Percentiles rank a stretch among this genome's conserved stretches.
Evolutionary conservation across 768 basidiomycete species (phyloP).

Genomic region (Lactifluus hygrophoroides): DNA sequence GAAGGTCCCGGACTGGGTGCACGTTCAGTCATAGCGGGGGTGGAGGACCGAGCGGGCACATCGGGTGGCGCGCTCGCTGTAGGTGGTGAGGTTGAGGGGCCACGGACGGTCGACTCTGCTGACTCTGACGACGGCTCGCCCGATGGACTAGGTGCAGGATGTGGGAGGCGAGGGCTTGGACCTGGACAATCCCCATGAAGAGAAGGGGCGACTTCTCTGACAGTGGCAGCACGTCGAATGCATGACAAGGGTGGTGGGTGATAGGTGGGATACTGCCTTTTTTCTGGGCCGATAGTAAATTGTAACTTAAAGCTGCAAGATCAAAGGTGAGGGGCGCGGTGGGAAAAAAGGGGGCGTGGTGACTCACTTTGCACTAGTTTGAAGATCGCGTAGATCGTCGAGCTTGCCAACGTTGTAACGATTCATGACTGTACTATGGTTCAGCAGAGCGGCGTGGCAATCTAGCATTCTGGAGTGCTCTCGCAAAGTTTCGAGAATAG

Average conservation of each 20-base stretch:
- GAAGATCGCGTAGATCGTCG: conserved; percentile 12
- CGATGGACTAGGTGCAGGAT: not conserved
- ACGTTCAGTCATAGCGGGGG: not conserved
- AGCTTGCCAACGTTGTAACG: conserved; percentile 15
- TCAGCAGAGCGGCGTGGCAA: conserved; percentile 5
- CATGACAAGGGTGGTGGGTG: not conserved
- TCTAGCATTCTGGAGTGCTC: conserved; percentile 11
- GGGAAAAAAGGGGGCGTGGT: too few species aligned
- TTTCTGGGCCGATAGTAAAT: not conserved
- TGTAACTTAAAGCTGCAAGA: conserved; percentile 4
- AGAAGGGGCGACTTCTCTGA: not conserved
- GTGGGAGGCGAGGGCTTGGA: too few species aligned
- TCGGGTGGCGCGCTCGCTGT: not conserved
- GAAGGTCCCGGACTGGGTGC: not conserved
- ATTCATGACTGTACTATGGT: conserved; percentile 8
- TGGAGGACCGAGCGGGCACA: not conserved
- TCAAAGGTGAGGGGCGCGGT: not conserved
- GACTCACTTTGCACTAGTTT: conserved; percentile 8
- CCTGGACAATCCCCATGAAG: not conserved
- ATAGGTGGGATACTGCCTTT: not conserved
- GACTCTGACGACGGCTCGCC: not conserved
- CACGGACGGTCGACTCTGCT: not conserved
- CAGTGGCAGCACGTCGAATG: not conserved
- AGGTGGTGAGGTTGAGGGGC: not conserved
- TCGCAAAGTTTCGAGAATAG: conserved; percentile 4